Evolutionary conservation across 2,329 filamentous ascomycete species (phyloP).

Genomic region (Hysterium pulicare): DNA sequence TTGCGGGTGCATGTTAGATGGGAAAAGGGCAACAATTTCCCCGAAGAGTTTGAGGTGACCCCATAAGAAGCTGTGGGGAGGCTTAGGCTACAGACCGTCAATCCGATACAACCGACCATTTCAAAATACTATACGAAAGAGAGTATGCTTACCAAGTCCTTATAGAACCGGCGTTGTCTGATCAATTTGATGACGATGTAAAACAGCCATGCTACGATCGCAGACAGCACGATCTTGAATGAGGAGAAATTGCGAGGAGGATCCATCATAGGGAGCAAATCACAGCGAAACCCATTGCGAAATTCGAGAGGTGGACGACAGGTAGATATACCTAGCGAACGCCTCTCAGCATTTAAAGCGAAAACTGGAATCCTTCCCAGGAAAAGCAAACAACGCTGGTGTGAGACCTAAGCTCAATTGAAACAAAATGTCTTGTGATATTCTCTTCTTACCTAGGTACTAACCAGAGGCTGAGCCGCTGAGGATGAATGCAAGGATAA

Average conservation of each 20-base stretch:
- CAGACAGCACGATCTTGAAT: not conserved
- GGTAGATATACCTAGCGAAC: too few species aligned
- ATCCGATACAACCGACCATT: not conserved
- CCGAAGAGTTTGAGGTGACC: slow-evolving; percentile 41
- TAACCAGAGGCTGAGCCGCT: too few species aligned
- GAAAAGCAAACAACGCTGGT: too few species aligned
- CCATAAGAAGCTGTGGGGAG: slow-evolving; percentile 41
- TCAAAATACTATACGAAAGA: not conserved
- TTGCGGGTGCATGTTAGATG: slow-evolving; percentile 36
- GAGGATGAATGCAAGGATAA: too few species aligned
- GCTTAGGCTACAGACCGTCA: slow-evolving; percentile 29
- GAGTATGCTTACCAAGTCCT: not conserved
- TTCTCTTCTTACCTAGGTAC: too few species aligned
- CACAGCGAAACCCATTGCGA: too few species aligned
- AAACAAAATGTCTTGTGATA: too few species aligned
- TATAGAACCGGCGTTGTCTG: not conserved
- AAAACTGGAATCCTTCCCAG: too few species aligned
- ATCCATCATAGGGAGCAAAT: too few species aligned
- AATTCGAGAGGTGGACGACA: too few species aligned
- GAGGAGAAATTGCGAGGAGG: not conserved
- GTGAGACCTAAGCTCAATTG: too few species aligned
- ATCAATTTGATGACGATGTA: not conserved
- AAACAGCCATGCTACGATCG: not conserved
- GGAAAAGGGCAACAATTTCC: slow-evolving; percentile 31
- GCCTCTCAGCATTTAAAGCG: too few species aligned